phyloP scores from a whole-genome alignment of 2,329 filamentous ascomycete genomes.

The Paramyrothecium roridum region DNA sequence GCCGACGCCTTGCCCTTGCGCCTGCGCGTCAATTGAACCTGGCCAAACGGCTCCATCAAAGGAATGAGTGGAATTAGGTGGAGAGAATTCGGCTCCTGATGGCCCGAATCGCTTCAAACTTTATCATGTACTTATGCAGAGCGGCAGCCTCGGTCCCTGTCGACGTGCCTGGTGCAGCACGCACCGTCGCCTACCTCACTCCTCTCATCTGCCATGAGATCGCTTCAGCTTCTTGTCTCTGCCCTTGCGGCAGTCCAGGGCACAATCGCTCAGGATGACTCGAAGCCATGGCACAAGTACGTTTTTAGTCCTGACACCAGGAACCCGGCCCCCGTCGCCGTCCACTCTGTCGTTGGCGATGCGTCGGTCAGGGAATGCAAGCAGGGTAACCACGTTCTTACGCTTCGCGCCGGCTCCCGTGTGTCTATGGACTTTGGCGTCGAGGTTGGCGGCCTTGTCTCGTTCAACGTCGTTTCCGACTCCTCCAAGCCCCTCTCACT shows the following conservation, averaged over 20 bases:
- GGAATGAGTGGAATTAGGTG: too few relatives aligned
- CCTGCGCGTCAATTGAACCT: too few relatives aligned
- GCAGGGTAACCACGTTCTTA: neutral
- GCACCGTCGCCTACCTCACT: too few relatives aligned
- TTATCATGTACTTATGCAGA: too few relatives aligned
- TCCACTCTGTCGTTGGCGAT: conserved; percentile 1
- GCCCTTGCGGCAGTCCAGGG: neutral
- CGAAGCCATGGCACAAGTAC: neutral
- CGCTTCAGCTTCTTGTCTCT: neutral
- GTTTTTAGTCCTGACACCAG: neutral
- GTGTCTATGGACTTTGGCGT: conserved; percentile 13
- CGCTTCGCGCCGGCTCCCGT: conserved; percentile 2
- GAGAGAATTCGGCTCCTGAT: too few relatives aligned
- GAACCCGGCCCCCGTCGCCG: neutral
- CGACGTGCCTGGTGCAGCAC: too few relatives aligned
- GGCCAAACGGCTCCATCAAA: too few relatives aligned
- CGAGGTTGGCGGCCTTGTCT: conserved; percentile 11
- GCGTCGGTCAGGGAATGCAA: neutral
- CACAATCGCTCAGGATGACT: neutral
- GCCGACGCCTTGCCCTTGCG: too few relatives aligned
- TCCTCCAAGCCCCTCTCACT: conserved; percentile 11
- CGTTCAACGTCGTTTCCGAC: conserved; percentile 4
- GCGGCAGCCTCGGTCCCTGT: too few relatives aligned
- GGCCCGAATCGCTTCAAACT: too few relatives aligned
- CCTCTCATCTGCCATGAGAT: neutral